Conservation (phyloP, 305 asterid species). For the Stenogyne calaminthoides region DNA sequence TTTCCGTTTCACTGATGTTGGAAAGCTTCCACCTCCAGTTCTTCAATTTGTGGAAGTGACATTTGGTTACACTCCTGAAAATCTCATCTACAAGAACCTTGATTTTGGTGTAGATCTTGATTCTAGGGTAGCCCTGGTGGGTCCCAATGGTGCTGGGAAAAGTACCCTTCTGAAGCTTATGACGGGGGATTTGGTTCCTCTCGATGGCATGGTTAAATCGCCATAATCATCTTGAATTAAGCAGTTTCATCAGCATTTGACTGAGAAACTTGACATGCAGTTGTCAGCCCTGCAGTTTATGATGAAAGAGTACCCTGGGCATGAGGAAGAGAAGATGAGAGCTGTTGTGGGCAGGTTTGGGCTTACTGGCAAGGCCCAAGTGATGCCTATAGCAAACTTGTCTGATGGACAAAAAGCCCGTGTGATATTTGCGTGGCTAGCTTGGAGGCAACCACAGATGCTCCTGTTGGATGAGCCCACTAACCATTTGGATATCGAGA, state of each 20-base stretch:
- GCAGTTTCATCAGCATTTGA: slow-evolving; percentile 90
- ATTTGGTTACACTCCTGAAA: slow-evolving; percentile 93
- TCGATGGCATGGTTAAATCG: slow-evolving; percentile 96
- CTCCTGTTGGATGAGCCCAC: slow-evolving; percentile 95
- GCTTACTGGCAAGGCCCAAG: slow-evolving; percentile 92
- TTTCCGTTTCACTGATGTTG: slow-evolving; percentile 87
- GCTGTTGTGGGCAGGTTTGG: slow-evolving; percentile 89
- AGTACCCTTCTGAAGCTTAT: slow-evolving; percentile 94
- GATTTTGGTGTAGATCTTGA: slow-evolving; percentile 98
- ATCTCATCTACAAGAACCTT: slow-evolving; percentile 83
- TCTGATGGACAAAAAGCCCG: slow-evolving; percentile 93
- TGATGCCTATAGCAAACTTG: slow-evolving; percentile 88
- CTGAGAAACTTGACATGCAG: slow-evolving; percentile 91
- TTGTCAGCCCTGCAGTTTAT: slow-evolving; percentile 78
- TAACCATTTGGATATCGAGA: slow-evolving; percentile 95
- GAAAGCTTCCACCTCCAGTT: slow-evolving; percentile 99
- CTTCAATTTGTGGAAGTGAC: slow-evolving; percentile 90
- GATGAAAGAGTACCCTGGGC: slow-evolving; percentile 92
- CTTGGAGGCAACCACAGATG: slow-evolving; percentile 89
- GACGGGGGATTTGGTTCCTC: slow-evolving; percentile 92
- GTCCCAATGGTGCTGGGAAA: slow-evolving; percentile 99
- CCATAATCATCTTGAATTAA: slow-evolving; percentile 95
- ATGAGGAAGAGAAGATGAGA: slow-evolving; percentile 94
- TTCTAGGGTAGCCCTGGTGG: slow-evolving; percentile 95
- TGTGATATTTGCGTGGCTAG: slow-evolving; percentile 97